Base-by-base conservation (phyloP, 805 yeast genomes). In the Phaffomyces antillensis region DNA sequence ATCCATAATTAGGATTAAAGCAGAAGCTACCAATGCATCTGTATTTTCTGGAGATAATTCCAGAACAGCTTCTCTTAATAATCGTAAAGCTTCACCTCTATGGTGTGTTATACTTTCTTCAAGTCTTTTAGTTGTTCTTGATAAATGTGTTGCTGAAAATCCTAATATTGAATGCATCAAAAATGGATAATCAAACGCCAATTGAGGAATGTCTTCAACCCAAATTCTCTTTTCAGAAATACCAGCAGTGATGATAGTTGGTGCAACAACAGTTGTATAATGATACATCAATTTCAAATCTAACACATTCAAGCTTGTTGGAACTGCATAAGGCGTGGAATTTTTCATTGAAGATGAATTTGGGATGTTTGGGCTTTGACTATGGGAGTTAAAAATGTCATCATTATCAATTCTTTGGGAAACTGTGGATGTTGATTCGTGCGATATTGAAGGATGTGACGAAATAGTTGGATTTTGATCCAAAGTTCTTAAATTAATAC, bases 21-120 rank as follows among this genome's bases (percentile, higher is more conserved):
- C 96, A 42, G 95, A 81, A 0, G 97, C 96, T 15, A 90, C 96
- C 43, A 91, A 69, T 0, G 97, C 95, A 63, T 91, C 98, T 1
- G 95, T 85, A 54, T 90, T 90, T 41, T 86, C 88, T 3, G 86
- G 73, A 16, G 85, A 81, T 50, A 91, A 86, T 50, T 86, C 81
- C 52, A 87, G 69, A 5, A 91, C 96, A 2, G 95, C 96, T 54
- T 84, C 93, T 45, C 97, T 69, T 43, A 91, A 66, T 37, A 88
- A 66, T 43, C 89, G 68, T 40, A 91, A 66, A 0, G 97, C 96
- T 60, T 87, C 95, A 12, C 95, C 86, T 36, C 97, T 67, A 64
- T 91, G 97, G 41, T 80, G 73, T 0, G 95, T 86, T 8, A 88
- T 93, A 51, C 85, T 81, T 56, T 83, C 84, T 56, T 85, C 93